Conservation (phyloP, 2,329 filamentous ascomycete genomes). For the Monosporascus sp. region DNA sequence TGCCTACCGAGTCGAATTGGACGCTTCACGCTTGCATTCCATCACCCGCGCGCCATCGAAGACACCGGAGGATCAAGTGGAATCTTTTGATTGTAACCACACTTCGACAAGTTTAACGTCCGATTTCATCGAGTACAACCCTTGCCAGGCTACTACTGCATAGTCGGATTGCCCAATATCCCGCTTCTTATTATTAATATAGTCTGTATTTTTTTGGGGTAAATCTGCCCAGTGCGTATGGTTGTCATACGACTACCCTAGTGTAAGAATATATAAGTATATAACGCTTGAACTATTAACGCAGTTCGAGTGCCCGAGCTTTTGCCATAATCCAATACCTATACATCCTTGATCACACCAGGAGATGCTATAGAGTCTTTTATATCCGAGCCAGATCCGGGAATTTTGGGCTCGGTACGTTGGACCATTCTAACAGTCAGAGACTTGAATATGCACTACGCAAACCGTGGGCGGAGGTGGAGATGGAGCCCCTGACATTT, state of each 20-base stretch:
- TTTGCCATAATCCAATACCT: no score
- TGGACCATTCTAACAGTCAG: slow-evolving; percentile 1
- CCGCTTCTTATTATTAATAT: slow-evolving; percentile 1
- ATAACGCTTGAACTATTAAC: no score
- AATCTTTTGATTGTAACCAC: slow-evolving; percentile 1
- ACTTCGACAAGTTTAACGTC: slow-evolving; percentile 2
- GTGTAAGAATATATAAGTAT: no score
- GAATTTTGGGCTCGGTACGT: slow-evolving; percentile 6
- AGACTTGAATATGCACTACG: slow-evolving; percentile 1
- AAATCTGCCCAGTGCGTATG: slow-evolving; percentile 1
- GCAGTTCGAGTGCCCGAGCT: no score
- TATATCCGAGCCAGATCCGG: slow-evolving; percentile 8
- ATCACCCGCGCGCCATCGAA: no score
- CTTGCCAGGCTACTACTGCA: neutral
- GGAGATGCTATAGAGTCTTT: slow-evolving; percentile 13
- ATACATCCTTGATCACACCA: slow-evolving; percentile 6
- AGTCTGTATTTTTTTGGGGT: slow-evolving; percentile 1
- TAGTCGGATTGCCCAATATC: slow-evolving; percentile 2
- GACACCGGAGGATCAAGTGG: no score
- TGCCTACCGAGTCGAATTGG: no score
- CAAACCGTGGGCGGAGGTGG: no score
- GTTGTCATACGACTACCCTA: slow-evolving; percentile 6
- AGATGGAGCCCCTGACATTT: no score
- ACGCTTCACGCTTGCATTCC: no score
- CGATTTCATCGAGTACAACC: slow-evolving; percentile 7